Evolutionary conservation across 2,329 filamentous ascomycete species (phyloP), one percentile per base, ranked within the genome.

Genomic region (Cordyceps cicadae): DNA sequence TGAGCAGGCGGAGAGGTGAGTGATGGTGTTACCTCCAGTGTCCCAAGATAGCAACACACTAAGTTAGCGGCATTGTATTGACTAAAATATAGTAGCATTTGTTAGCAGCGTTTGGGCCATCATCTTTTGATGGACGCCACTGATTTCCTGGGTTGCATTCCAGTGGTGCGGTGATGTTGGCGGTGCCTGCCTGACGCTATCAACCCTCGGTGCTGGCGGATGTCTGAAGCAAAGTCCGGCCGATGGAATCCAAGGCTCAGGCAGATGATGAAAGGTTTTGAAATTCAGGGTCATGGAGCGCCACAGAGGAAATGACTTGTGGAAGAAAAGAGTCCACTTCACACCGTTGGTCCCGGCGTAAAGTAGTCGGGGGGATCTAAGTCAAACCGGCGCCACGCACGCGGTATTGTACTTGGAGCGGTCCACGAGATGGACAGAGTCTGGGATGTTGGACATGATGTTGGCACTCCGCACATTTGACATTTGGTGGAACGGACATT

Each of bases 31-130:
- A 60, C 58, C 26, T 49, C 43, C 34, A 29, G 58, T 26, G 58
- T 60, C 58, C 58, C 58, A 60, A 60, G 58, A 60, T 60, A 55
- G 58, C 51, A 60, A 37, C 58, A 60, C 58, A 51, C 58, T 60
- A 60, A 45, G n/a, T n/a, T n/a, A n/a, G n/a, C 51, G 51, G 41
- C n/a, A 60, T 49, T 54, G 43, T 50, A 19, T n/a, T 12, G 19
- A 6, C 29, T 54, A 50, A 43, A 54, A 54, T 41, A 51, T 60
- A 51, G 51, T n/a, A 43, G 51, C 24, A 50, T 41, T 21, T 41
- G 41, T 41, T 41, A 24, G 32, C 55, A 45, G 58, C 51, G 58
- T 39, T 52, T 9, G 21, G 34, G 6, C 24, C 26, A 46, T 21
- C 46, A 51, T 39, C 24, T 50, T 57, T 57, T 21, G 45, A 14